A percentile compares a stretch with the other conserved stretches of the same genome.
These are phyloP conservation scores for Colletotrichum incanum DNA, from an alignment of 2,329 filamentous ascomycete species.

Conservation along the genomic window DNA sequence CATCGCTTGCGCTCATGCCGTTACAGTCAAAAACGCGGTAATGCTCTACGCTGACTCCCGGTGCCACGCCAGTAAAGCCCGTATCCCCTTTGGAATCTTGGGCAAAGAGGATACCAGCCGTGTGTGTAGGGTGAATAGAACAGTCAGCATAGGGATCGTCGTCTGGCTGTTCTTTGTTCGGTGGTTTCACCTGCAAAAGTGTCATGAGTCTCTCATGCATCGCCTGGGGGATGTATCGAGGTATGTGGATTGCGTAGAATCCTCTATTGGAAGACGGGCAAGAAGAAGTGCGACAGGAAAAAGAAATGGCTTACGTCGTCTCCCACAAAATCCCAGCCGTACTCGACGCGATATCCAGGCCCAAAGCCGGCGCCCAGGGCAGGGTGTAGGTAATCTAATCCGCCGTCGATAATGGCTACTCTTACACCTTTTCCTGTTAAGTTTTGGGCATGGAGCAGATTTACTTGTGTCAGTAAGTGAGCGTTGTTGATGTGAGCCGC, in stretches of 20 bases:
- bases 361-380: constrained; percentile 69
- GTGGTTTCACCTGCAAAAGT: no score
- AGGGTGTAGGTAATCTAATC: constrained; percentile 66
- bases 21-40: constrained; percentile 59
- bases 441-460: constrained; percentile 59
- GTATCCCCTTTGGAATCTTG: constrained; percentile 44
- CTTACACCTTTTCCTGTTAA: constrained; percentile 61
- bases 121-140: constrained; percentile 59
- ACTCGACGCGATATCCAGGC: constrained; percentile 61
- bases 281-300: constrained; percentile 10
- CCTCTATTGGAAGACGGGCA: no score
- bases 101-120: constrained; percentile 63
- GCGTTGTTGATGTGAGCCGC: no score
- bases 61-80: constrained; percentile 58
- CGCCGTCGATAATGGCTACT: constrained; percentile 59
- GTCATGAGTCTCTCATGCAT: no score
- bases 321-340: constrained; percentile 64
- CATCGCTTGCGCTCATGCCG: no score
- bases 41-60: constrained; percentile 56
- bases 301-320: constrained; percentile 55
- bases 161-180: no score
- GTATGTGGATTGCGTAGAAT: no score
- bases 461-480: constrained; percentile 53
- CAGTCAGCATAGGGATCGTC: constrained; percentile 33
- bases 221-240: no score